These are phyloP conservation scores for Stephania yunnanensis DNA, from an alignment of 164 flowering plant species.

Conservation along the genomic window DNA sequence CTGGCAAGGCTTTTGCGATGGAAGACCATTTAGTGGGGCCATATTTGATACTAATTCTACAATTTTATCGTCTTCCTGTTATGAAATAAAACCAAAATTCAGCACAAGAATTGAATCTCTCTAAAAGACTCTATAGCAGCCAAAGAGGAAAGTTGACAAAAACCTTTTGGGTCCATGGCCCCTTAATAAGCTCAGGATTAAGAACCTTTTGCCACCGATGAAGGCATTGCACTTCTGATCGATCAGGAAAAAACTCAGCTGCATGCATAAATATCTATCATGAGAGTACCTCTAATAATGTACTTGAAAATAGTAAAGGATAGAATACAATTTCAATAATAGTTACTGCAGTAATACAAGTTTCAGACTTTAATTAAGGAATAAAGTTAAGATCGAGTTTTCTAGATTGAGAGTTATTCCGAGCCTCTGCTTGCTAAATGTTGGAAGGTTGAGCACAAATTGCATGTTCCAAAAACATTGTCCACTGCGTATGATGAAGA, in stretches of 20 bases:
- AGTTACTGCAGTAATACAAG: constrained; percentile 1
- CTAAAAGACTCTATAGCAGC: background rate
- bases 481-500: background rate
- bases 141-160: constrained; percentile 9
- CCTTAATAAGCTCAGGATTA: constrained; percentile 94
- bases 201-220: constrained; percentile 99
- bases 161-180: constrained; percentile 99
- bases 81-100: constrained; percentile 13
- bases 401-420: too few relatives aligned
- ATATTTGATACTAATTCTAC: constrained; percentile 61
- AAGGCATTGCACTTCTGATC: constrained; percentile 96
- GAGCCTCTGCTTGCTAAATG: background rate
- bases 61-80: constrained; percentile 91
- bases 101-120: background rate
- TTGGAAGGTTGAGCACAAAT: background rate
- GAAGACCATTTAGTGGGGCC: constrained; percentile 96
- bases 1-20: constrained; percentile 87
- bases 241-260: constrained; percentile 89
- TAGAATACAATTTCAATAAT: background rate
- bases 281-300: background rate
- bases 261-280: constrained; percentile 24
- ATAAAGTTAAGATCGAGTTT: background rate
- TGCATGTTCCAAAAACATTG: background rate
- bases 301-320: background rate
- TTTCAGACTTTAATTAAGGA: background rate